Evolutionary conservation across 2,329 filamentous ascomycete species (phyloP), one percentile per base, ranked within the genome.

Genomic region (Aspergillus sergii): DNA sequence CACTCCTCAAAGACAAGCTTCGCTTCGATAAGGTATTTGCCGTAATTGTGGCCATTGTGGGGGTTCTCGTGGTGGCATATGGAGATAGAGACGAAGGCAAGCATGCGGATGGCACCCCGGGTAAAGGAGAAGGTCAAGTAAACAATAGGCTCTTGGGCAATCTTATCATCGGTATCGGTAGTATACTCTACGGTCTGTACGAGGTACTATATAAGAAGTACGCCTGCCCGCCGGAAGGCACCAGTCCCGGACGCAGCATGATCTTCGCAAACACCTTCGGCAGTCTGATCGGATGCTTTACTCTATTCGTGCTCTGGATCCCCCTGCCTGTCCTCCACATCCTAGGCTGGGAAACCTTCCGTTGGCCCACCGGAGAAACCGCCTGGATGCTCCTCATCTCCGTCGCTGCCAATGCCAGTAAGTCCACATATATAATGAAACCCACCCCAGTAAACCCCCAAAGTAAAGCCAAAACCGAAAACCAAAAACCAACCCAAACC

Each of bases 221-320:
- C 64, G 94, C 94, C 16, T 99, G 95, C 75, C 95, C 95, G 12
- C 95, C 95, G 0, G 94, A 97, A 69, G 94, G 93, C 57, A 91
- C 89, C 59, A 90, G 87, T 50, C 88, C 95, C 0, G 88, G 86
- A n/a, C 88, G 94, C n/a, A 94, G 93, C 70, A 95, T 96, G 84
- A 89, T 98, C 64, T 98, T 99, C 71, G 94, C 95, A 72, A 98
- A 96, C 76, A 90, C 91, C 0, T 95, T 98, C 73, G 95, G 93
- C 59, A 92, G 89, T 67, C 82, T 94, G 74, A 95, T 99, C 66
- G 95, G 95, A 3, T 72, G 83, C 8, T 97, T 98, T 76, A 99
- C 95, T 0, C 79, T 98, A 30, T 80, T 86, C 0, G 91, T 98
- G 8, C 86, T 99, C 4, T 99, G 95, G 95, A 88, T 98, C 54